phyloP scores from a whole-genome alignment of 2,329 filamentous ascomycete genomes.

The Aureobasidium leucospermi region DNA sequence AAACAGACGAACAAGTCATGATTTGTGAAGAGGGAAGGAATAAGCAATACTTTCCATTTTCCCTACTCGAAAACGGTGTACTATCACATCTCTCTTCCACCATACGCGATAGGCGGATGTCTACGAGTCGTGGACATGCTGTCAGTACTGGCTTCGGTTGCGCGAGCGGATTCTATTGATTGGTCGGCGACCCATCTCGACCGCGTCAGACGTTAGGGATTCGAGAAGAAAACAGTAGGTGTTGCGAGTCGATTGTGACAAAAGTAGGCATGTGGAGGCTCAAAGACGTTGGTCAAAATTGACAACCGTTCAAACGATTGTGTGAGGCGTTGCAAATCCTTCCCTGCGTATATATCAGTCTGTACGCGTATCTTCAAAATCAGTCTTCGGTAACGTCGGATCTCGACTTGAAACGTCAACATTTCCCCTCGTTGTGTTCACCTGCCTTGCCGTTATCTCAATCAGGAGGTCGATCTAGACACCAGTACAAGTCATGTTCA shows the following conservation, averaged over 20 bases:
- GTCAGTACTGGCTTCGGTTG: background rate
- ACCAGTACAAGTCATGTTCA: background rate
- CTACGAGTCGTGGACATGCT: too few relatives aligned
- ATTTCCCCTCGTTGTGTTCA: background rate
- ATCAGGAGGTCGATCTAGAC: background rate
- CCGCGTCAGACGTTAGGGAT: background rate
- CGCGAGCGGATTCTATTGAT: too few relatives aligned
- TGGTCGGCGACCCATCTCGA: background rate
- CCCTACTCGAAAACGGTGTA: too few relatives aligned
- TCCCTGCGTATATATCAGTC: background rate
- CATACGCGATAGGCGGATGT: too few relatives aligned
- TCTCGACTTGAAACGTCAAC: background rate
- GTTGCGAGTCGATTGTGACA: background rate
- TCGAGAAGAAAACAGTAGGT: background rate
- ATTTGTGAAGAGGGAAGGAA: background rate
- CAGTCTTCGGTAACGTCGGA: background rate
- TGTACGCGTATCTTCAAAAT: background rate
- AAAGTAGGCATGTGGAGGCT: background rate
- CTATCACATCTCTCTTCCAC: too few relatives aligned
- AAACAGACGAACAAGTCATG: background rate
- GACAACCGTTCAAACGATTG: constrained; percentile 1
- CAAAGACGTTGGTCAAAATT: background rate
- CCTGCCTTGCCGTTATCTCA: background rate
- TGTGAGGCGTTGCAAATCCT: background rate
- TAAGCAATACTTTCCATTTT: background rate